Evolutionary conservation across 371 early-diverging fungal genomes (phyloP), one percentile per base, ranked within the genome.

Genomic region (Haplosporangium sp.): DNA sequence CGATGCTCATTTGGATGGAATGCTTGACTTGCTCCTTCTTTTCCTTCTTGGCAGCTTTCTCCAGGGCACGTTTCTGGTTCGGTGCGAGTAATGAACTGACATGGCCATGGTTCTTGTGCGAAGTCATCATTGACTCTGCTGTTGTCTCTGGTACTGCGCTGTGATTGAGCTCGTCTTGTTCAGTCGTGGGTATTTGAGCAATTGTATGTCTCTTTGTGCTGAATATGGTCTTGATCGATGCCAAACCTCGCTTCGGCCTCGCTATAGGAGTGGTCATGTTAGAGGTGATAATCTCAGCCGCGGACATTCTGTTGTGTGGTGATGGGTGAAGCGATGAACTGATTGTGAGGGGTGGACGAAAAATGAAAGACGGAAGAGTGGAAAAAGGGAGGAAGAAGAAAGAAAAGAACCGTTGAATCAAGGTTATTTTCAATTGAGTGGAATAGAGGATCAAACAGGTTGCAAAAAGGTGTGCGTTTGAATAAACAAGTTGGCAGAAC

Each of bases 191-290:
- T 50, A 70, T 69, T 54, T 70, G 67, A 14, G 71, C 64, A n/a
- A 67, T 51, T 11, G 71, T 59, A 8, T 70, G 76, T 47, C 64
- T 55, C 64, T 76, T 76, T 63, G 67, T 48, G 63, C 69, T 64
- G 62, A 76, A 76, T 64, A 76, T 71, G 56, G 71, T 71, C 64
- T 76, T 76, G 67, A 76, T 67, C 16, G 77, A 76, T 4, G 77
- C 67, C 13, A 76, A 48, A 9, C 77, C 72, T 13, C 77, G 67
- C 52, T 64, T 71, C 38, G 71, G 71, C n/a, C 37, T 59, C 37
- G 40, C 42, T 8, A 56, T 18, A 20, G 67, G 45, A 23, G 69
- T 16, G 45, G 41, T 37, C 55, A 56, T 63, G 23, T 40, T 20
- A 18, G 70, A 60, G 13, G 59, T 11, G 52, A 70, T 38, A 42